Evolutionary conservation across 2,329 filamentous ascomycete species (phyloP), one percentile per base, ranked within the genome.

Genomic region (Diaporthe eres): DNA sequence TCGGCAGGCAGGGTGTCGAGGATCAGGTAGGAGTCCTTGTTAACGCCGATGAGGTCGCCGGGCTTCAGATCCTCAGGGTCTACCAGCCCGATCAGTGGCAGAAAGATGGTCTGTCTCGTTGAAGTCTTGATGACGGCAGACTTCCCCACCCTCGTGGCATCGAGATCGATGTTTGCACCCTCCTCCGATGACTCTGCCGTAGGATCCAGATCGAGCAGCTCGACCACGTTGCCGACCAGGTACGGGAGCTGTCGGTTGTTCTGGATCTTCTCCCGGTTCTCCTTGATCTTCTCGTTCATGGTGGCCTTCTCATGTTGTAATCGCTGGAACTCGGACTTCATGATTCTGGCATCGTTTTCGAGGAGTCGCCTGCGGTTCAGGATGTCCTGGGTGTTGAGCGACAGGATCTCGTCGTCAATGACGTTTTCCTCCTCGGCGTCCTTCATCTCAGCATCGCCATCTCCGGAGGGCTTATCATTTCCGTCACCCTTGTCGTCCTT

Each of bases 211-310:
- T 99, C 97, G 77, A 99, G 90, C 71, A 99, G 93, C 85, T 99
- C 97, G 74, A 99, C 97, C 65, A 99, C 97, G 82, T 99, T 99
- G 80, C 97, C 97, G 79, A 99, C 97, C 17, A 99, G 94, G 84
- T 99, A 99, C 55, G 97, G 97, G 82, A 99, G 90, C 93, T 99
- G 97, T 96, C 95, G 92, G 89, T 99, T 99, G 87, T 99, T 98
- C 80, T 97, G 96, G 82, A 99, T 99, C 91, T 99, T 99, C 80
- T 99, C 97, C 82, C 95, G 88, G 83, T 99, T 99, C 84, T 99
- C 97, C 90, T 98, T 98, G 86, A 99, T 98, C 89, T 98, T 98
- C 86, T 98, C 96, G 75, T 93, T 92, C 97, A 99, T 99, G 67
- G 95, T 93, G 68, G 94, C 92, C 88, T 98, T 98, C 87, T 99